Percentiles rank a stretch among this genome's conserved stretches.
These are phyloP conservation scores for Acanthamoeba royreba DNA, from an alignment of 208 protist genomes.

Conservation along the genomic window DNA sequence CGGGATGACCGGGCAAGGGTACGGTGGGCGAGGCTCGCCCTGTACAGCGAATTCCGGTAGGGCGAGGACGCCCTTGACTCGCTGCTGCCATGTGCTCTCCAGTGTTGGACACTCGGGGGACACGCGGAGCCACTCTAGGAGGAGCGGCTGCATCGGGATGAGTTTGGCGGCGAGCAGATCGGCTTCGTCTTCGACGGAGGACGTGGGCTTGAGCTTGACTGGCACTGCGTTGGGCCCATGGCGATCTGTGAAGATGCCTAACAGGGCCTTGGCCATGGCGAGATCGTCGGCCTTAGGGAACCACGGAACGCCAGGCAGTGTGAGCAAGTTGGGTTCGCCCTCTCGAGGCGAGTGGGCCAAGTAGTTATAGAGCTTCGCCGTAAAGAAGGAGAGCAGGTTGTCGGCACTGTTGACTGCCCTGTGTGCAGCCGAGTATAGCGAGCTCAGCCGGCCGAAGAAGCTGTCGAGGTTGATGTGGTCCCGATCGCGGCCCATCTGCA, in stretches of 20 bases:
- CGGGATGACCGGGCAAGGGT: not conserved
- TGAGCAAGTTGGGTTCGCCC: not conserved
- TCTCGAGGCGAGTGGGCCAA: not conserved
- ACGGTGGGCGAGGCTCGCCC: not conserved
- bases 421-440: not conserved
- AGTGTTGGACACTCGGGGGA: no score
- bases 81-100: not conserved
- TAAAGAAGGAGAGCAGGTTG: not conserved
- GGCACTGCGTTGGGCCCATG: no score
- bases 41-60: not conserved
- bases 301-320: not conserved
- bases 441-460: not conserved
- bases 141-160: no score
- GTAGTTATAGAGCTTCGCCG: not conserved
- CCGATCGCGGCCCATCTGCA: not conserved
- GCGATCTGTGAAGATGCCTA: no score
- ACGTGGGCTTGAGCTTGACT: no score
- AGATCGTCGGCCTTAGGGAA: not conserved
- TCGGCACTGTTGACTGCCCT: not conserved
- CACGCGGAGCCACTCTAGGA: no score
- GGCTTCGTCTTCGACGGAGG: no score
- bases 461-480: not conserved
- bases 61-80: not conserved
- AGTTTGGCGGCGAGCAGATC: no score
- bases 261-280: no score